These are phyloP conservation scores for Peronospora destructor DNA, from an alignment of 352 stramenopile genomes.

Conservation along the genomic window DNA sequence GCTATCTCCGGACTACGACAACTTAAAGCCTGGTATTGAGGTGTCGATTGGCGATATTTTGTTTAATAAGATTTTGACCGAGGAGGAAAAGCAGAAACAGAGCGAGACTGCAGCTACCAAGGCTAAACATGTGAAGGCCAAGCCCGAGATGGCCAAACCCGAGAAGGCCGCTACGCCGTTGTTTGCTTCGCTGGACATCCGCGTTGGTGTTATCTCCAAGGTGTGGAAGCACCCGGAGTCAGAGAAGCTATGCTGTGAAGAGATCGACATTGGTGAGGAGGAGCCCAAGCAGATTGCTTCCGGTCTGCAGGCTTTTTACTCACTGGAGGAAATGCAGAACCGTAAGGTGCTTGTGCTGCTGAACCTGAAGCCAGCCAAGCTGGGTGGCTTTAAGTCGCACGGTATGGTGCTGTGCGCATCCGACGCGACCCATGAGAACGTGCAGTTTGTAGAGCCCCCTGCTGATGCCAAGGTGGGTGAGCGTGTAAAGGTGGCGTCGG, in stretches of 20 bases:
- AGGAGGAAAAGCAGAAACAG: slow-evolving; percentile 69
- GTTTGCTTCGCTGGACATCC: slow-evolving; percentile 75
- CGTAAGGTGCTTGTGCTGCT: slow-evolving; percentile 94
- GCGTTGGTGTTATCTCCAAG: slow-evolving; percentile 73
- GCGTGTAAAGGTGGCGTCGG: slow-evolving; percentile 81
- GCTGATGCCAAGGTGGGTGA: slow-evolving; percentile 89
- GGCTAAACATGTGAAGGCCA: slow-evolving; percentile 5
- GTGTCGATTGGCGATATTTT: slow-evolving; percentile 92
- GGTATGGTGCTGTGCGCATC: slow-evolving; percentile 96
- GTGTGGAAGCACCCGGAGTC: slow-evolving; percentile 82
- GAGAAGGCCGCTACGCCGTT: slow-evolving; percentile 52
- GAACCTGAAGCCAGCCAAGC: slow-evolving; percentile 97
- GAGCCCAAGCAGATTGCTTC: slow-evolving; percentile 92
- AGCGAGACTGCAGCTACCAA: slow-evolving; percentile 45
- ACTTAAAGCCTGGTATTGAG: slow-evolving; percentile 86
- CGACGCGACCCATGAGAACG: slow-evolving; percentile 80
- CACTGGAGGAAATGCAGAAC: slow-evolving; percentile 91
- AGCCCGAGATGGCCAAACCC: slow-evolving; percentile 34
- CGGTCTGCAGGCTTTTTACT: slow-evolving; percentile 93
- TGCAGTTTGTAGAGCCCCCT: slow-evolving; percentile 93
- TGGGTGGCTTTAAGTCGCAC: slow-evolving; percentile 94
- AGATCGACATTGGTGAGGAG: slow-evolving; percentile 96
- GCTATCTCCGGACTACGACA: slow-evolving; percentile 84
- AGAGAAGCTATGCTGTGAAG: slow-evolving; percentile 97
- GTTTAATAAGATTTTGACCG: slow-evolving; percentile 88